Conservation (phyloP, 2,329 filamentous ascomycete species). For the Fonsecaea nubica region DNA sequence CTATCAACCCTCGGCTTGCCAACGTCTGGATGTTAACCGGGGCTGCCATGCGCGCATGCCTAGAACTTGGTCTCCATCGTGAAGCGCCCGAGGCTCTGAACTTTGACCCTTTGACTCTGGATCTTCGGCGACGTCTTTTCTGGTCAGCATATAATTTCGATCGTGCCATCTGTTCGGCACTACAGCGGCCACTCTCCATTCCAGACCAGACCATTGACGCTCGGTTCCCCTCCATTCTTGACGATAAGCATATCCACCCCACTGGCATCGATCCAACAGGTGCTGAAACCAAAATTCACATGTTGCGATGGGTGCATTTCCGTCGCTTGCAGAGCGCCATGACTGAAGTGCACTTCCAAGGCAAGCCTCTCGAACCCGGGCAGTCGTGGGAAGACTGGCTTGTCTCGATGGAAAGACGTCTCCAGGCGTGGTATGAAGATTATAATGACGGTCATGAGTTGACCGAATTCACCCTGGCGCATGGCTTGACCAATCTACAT, state of each 20-base stretch:
- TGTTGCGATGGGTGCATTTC: conserved; percentile 41
- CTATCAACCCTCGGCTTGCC: conserved; percentile 41
- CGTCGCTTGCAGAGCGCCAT: conserved; percentile 41
- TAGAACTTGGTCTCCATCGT: conserved; percentile 41
- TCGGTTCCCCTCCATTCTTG: conserved; percentile 39
- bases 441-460: conserved; percentile 41
- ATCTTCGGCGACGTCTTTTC: conserved; percentile 41
- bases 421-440: conserved; percentile 41
- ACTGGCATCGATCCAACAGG: conserved; percentile 38
- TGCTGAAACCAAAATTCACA: conserved; percentile 39
- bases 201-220: conserved; percentile 42
- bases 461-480: conserved; percentile 40
- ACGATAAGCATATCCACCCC: conserved; percentile 40
- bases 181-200: conserved; percentile 42
- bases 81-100: conserved; percentile 38
- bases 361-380: conserved; percentile 38
- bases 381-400: conserved; percentile 43
- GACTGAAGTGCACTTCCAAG: conserved; percentile 43
- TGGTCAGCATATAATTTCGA: conserved; percentile 42
- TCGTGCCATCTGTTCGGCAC: conserved; percentile 41
- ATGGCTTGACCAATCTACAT: conserved; percentile 41
- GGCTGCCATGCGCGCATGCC: conserved; percentile 42
- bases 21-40: conserved; percentile 43
- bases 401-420: conserved; percentile 39
- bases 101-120: conserved; percentile 39